Evolutionary conservation across 257 asterid genomes (phyloP).

Genomic region (Lantana camara): DNA sequence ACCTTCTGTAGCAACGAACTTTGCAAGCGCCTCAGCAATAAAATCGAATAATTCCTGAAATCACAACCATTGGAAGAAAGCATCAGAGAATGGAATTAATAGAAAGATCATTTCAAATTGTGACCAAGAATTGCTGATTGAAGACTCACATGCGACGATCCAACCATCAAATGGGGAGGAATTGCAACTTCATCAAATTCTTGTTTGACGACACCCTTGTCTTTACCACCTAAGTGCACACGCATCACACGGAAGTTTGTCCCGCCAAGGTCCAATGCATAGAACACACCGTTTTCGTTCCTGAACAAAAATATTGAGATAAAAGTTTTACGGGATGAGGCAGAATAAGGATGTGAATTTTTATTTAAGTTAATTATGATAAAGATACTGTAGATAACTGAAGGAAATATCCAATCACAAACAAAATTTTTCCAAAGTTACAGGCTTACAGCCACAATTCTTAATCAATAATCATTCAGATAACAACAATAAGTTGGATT

Average conservation of each 20-base stretch:
- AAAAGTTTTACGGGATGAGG: too few species aligned
- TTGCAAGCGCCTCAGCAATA: constrained; percentile 69
- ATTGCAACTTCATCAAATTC: constrained; percentile 75
- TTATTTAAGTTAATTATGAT: too few species aligned
- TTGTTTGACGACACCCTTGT: constrained; percentile 39
- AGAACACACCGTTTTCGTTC: constrained; percentile 76
- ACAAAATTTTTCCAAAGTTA: too few species aligned
- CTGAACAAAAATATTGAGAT: constrained; percentile 38
- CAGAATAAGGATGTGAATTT: too few species aligned
- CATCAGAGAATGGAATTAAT: constrained; percentile 18
- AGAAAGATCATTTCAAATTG: constrained; percentile 1
- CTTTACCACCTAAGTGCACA: constrained; percentile 74
- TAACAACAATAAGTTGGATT: too few species aligned
- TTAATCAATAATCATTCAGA: too few species aligned
- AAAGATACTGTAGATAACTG: too few species aligned
- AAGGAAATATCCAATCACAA: too few species aligned
- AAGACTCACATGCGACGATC: constrained; percentile 74
- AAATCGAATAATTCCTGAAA: constrained; percentile 76
- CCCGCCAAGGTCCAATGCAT: constrained; percentile 95
- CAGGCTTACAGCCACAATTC: too few species aligned
- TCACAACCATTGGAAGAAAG: background rate
- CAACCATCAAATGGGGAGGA: constrained; percentile 89
- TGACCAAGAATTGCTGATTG: background rate
- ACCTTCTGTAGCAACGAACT: constrained; percentile 75
- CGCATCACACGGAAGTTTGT: constrained; percentile 93